Conservation (phyloP, 2,329 filamentous ascomycete species). For the Rhynchosporium agropyri region DNA sequence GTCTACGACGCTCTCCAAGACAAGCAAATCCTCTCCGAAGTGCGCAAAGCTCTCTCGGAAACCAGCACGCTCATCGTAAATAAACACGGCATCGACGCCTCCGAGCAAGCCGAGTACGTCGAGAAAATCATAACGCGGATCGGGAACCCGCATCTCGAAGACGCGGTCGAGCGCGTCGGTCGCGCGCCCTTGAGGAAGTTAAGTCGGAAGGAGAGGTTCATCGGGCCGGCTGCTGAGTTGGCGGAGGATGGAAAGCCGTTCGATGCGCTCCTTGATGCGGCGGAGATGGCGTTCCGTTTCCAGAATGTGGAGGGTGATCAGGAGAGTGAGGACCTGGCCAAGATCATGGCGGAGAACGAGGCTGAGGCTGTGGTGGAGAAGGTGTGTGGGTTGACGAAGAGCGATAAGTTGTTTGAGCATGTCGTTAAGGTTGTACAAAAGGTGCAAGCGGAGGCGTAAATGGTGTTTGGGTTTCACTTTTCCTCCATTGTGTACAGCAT, state of each 20-base stretch:
- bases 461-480: constrained; percentile 10
- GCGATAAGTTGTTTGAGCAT: constrained; percentile 75
- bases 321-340: constrained; percentile 82
- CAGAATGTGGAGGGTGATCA: constrained; percentile 92
- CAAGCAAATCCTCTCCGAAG: constrained; percentile 75
- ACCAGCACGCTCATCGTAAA: constrained; percentile 82
- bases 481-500: not conserved
- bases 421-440: constrained; percentile 79
- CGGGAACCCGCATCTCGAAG: constrained; percentile 89
- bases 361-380: constrained; percentile 76
- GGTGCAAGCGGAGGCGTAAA: constrained; percentile 62
- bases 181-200: constrained; percentile 94
- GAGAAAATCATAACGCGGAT: constrained; percentile 91
- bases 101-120: constrained; percentile 84
- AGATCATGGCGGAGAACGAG: constrained; percentile 76
- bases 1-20: constrained; percentile 89
- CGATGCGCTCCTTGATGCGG: constrained; percentile 74
- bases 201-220: constrained; percentile 91
- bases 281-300: constrained; percentile 94
- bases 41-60: constrained; percentile 79
- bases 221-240: constrained; percentile 87
- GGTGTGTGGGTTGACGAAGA: constrained; percentile 77
- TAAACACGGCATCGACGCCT: constrained; percentile 78
- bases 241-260: constrained; percentile 77
- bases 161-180: constrained; percentile 92